Base-by-base conservation (phyloP, 202 grass and related monocot species). In the Carex arenaria region DNA sequence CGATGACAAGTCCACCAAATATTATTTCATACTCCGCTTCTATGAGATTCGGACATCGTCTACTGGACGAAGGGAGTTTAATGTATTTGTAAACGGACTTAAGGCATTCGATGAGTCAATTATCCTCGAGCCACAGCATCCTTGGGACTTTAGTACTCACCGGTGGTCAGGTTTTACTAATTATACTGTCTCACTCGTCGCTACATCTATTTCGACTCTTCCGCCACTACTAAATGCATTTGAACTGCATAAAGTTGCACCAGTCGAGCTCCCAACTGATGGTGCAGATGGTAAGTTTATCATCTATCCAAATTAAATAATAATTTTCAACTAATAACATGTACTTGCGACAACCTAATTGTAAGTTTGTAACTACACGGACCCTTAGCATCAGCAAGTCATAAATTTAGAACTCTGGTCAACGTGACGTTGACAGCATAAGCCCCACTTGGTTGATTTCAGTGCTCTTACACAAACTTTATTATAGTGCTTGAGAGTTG, bases 181-280 rank as follows among this genome's bases (percentile, higher is more conserved):
- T 64, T 85, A 85, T 79, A 72, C 4, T 15, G 19, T 80, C 23
- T 20, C 66, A 14, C 3, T 88, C 9, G 5, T 4, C 14, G 30
- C 64, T 23, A 57, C 86, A 5, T 57, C 47, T 54, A 6, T 40
- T 15, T 84, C 82, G n/a, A 75, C 15, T 26, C 9, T 81, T 17
- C 86, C 86, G 0, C 90, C 90, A 11, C 78, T 90, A 63, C 65
- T 92, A 38, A 94, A 90, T 81, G 90, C 88, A 36, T 36, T 30
- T 34, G 86, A 88, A 64, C 18, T 81, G 17, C 80, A 80, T 64
- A 59, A 72, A 22, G 9, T 78, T 4, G 36, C 31, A 65, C 64
- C 34, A 5, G 1, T 61, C 8, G 43, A 11, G 10, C 0, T 64
- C 52, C 26, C 17, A 5, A 85, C 86, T 19, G 45, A 88, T 20